Evolutionary conservation across 305 asterid species (phyloP).

Genomic region (Fraxinus angustifolia): DNA sequence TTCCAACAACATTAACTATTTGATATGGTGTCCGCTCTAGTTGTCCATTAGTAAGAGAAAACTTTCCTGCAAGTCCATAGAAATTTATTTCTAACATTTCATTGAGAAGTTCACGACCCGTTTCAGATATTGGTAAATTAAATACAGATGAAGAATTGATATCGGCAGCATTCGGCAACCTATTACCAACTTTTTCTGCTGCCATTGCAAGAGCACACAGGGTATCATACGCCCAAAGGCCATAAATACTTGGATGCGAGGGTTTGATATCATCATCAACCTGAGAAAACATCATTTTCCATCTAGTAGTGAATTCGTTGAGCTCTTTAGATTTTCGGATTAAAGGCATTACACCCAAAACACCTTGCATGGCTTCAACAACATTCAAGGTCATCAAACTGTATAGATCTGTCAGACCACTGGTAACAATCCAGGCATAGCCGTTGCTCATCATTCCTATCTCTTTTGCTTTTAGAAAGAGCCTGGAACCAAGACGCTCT

Average conservation of each 20-base stretch:
- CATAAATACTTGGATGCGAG: conserved; percentile 18
- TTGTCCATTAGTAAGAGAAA: conserved; percentile 35
- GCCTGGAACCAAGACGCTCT: conserved; percentile 31
- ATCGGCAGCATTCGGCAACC: neutral
- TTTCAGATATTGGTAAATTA: conserved; percentile 22
- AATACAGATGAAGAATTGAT: conserved; percentile 12
- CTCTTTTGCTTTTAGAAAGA: conserved; percentile 43
- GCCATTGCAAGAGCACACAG: conserved; percentile 56
- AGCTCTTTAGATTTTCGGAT: conserved; percentile 35
- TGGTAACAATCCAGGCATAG: conserved; percentile 62
- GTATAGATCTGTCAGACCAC: conserved; percentile 40
- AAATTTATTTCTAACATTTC: conserved; percentile 26
- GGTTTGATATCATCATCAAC: conserved; percentile 22
- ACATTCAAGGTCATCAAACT: conserved; percentile 15
- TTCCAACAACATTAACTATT: conserved; percentile 41
- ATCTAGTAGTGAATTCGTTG: conserved; percentile 24
- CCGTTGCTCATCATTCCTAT: conserved; percentile 46
- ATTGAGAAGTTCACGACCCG: conserved; percentile 29
- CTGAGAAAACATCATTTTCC: conserved; percentile 26
- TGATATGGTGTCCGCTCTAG: conserved; percentile 30
- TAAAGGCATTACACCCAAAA: conserved; percentile 46
- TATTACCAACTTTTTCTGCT: conserved; percentile 40
- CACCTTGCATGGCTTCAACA: conserved; percentile 57
- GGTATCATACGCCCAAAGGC: conserved; percentile 31
- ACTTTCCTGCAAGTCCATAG: conserved; percentile 38